Base-by-base conservation (phyloP, 345 rosid genomes). In the Cardamine resedifolia region DNA sequence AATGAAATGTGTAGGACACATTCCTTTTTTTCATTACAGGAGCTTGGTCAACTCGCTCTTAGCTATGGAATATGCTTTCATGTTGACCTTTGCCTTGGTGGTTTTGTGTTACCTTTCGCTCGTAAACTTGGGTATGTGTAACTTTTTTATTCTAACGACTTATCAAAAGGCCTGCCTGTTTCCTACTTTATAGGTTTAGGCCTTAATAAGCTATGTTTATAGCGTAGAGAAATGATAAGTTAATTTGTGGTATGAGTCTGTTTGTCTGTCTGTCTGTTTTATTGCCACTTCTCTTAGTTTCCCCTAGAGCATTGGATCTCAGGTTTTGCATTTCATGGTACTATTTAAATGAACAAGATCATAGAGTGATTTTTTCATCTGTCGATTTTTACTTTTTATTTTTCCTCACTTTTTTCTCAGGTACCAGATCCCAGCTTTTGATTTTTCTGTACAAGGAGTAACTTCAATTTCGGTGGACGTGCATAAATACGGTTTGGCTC, bases 61-160 rank as follows among this genome's bases (percentile, higher is more conserved):
- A 78, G 82, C 75, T 77, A 72, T 81, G 94, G 90, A 62, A 83
- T 88, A 77, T 95, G 98, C 85, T 75, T 95, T 68, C 99, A 95
- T 78, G 92, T 95, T 36, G 99, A 95, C 85, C 96, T 91, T 43
- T 95, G 99, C 84, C 99, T 95, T 74, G 99, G 99, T 68, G 99
- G 99, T 55, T 91, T 91, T 76, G 98, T 91, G 41, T 81, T 95
- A 81, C 99, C 99, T 61, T 95, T 95, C 33, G 96, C 99, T 80
- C 81, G 83, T 76, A 86, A 85, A 81, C 93, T 91, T 27, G 97
- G 99, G 98, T 84, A 84, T 68, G 81, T 65, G 39, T 5, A 31
- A 50, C 55, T 28, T 10, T 3, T 7, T 6, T 30, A 18, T 64
- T 16, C 30, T 28, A 24, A 19, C 31, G 34, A 43, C 26, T 43